These are phyloP conservation scores for Hemileccinum rubropunctum DNA, from an alignment of 768 basidiomycete species.

Conservation along the genomic window DNA sequence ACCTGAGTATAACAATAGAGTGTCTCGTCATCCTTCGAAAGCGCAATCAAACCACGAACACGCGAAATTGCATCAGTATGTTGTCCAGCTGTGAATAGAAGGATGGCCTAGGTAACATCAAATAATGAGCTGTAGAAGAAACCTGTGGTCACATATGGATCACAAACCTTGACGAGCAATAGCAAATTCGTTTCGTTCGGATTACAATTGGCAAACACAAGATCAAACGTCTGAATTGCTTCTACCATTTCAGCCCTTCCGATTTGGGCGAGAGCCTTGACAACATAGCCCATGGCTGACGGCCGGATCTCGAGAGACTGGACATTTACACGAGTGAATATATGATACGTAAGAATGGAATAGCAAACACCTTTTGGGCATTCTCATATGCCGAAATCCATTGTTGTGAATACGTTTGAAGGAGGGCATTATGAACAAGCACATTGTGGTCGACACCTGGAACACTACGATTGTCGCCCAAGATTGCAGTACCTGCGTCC, in stretches of 20 bases:
- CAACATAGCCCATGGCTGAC: conserved; percentile 7
- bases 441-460: neutral
- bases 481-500: neutral
- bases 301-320: neutral
- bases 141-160: neutral
- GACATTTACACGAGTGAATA: neutral
- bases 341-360: too few species aligned
- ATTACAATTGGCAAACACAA: neutral
- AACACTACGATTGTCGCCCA: neutral
- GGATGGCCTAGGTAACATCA: neutral
- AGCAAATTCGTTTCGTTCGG: conserved; percentile 1
- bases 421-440: neutral
- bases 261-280: conserved; percentile 3
- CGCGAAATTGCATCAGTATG: conserved; percentile 1
- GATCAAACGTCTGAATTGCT: conserved; percentile 2
- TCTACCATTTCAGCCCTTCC: neutral
- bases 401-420: neutral
- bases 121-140: neutral
- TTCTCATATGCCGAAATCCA: neutral
- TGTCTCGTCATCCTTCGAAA: neutral
- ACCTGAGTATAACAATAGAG: conserved; percentile 4
- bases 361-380: neutral
- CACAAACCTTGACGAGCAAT: conserved; percentile 5
- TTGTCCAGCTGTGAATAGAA: neutral
- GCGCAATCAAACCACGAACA: neutral